Percentiles rank a stretch among this genome's conserved stretches.
phyloP scores from a whole-genome alignment of 306 rosid species.

The Bauhinia variegata region DNA sequence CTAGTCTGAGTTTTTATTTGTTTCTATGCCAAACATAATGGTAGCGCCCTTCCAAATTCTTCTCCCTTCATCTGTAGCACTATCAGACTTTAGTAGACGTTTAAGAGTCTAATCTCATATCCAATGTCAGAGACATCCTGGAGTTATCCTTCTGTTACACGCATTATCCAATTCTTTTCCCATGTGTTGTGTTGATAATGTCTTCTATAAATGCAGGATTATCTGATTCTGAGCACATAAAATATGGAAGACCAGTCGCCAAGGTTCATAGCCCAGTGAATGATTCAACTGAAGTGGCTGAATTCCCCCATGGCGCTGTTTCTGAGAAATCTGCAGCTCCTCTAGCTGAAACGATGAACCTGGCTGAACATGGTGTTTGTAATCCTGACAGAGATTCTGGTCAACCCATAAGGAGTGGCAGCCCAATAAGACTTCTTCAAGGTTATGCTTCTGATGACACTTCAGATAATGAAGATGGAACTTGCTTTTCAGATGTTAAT shows the following conservation, averaged over 20 bases:
- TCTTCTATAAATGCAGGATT: conserved; percentile 48
- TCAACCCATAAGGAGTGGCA: conserved; percentile 49
- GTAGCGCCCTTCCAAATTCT: too few species aligned
- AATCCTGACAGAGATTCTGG: conserved; percentile 40
- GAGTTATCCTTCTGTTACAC: conserved; percentile 26
- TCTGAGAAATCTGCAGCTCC: conserved; percentile 37
- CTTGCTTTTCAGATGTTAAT: conserved; percentile 41
- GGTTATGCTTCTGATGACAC: conserved; percentile 81
- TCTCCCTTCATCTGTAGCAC: neutral
- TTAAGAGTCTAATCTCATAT: conserved; percentile 14
- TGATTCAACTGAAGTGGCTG: conserved; percentile 45
- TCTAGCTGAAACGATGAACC: conserved; percentile 41
- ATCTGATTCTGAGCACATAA: conserved; percentile 36
- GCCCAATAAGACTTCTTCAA: conserved; percentile 81
- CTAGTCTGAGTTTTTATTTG: too few species aligned
- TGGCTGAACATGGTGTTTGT: conserved; percentile 32
- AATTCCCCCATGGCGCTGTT: conserved; percentile 23
- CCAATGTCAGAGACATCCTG: conserved; percentile 26
- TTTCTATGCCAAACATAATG: too few species aligned
- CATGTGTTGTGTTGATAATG: conserved; percentile 21
- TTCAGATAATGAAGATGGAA: conserved; percentile 60
- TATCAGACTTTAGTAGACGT: conserved; percentile 27
- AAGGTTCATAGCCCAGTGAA: conserved; percentile 35
- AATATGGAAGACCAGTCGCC: conserved; percentile 37
- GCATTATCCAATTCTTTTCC: conserved; percentile 16